Evolutionary conservation across 2,329 filamentous ascomycete species (phyloP), one percentile per base, ranked within the genome.

Genomic region (Grosmannia huntii): DNA sequence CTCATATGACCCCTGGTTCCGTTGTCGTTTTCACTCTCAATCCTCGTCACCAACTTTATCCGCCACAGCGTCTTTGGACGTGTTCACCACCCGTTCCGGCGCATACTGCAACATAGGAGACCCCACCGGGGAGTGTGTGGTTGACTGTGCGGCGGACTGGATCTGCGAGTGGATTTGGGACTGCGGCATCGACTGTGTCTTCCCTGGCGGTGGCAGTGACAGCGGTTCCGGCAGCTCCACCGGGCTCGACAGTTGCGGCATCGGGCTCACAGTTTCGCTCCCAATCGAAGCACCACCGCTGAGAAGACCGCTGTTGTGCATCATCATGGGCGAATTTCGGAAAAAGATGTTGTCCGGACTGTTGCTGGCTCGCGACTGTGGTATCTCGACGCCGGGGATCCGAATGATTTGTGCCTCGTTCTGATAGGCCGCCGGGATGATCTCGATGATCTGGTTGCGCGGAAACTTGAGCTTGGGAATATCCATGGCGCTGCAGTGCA

Each of bases 381-480:
- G 61, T 0, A 57, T 44, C 60, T 83, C 78, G 28, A 83, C 71
- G 4, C 79, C 80, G 5, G 89, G 87, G 62, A 99, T 95, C 65
- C 87, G 85, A 66, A 99, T 90, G 59, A 90, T 85, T 70, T 89
- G 94, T 23, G 92, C 89, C 71, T 94, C 87, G 68, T 99, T 99
- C 74, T 96, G 94, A 73, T 99, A 99, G 36, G 90, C 92, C 21
- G 92, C 91, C 3, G 94, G 95, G 60, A 97, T 95, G 68, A 99
- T 96, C 77, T 99, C 94, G 64, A 99, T 96, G 68, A 99, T 97
- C 70, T 99, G 90, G 68, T 99, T 87, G 50, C 94, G 87, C 4
- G 94, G 94, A 67, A 99, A 99, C 64, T 90, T 88, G 61, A 99
- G 82, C 65, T 85, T 87, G 4, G 94, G 94, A 62, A 99, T 99